These are phyloP conservation scores for Tetraselmis striata DNA, from an alignment of 139 green algal genomes.

Conservation along the genomic window DNA sequence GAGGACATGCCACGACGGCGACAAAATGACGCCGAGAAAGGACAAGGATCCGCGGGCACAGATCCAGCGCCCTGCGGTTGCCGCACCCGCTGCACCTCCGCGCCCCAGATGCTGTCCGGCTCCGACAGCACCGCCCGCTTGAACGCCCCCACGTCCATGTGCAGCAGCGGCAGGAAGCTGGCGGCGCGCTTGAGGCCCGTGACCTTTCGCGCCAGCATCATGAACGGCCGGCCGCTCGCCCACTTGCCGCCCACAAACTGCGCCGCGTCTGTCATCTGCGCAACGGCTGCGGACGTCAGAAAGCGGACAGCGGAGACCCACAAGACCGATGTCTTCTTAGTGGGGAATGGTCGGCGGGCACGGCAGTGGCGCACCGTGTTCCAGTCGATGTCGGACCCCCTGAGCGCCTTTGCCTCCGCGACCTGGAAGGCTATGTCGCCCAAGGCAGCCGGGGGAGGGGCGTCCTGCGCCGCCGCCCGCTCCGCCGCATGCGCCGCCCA, in stretches of 20 bases:
- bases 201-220: constrained; percentile 15
- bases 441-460: not conserved
- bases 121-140: constrained; percentile 3
- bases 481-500: not conserved
- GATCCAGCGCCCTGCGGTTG: too few species aligned
- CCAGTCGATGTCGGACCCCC: not conserved
- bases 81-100: not conserved
- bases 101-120: not conserved
- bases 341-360: too few species aligned
- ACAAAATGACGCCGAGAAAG: too few species aligned
- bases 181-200: constrained; percentile 17
- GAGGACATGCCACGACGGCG: too few species aligned
- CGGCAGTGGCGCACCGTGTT: too few species aligned
- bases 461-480: too few species aligned
- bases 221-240: constrained; percentile 39
- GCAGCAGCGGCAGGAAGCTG: constrained; percentile 44
- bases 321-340: too few species aligned
- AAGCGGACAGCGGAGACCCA: too few species aligned
- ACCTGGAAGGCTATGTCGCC: not conserved
- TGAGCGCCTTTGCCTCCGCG: not conserved
- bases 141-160: constrained; percentile 32
- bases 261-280: not conserved
- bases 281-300: too few species aligned
- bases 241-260: constrained; percentile 29
- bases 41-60: too few species aligned